phyloP scores from a whole-genome alignment of 768 basidiomycete species.

The Leccinum pellstonianum region DNA sequence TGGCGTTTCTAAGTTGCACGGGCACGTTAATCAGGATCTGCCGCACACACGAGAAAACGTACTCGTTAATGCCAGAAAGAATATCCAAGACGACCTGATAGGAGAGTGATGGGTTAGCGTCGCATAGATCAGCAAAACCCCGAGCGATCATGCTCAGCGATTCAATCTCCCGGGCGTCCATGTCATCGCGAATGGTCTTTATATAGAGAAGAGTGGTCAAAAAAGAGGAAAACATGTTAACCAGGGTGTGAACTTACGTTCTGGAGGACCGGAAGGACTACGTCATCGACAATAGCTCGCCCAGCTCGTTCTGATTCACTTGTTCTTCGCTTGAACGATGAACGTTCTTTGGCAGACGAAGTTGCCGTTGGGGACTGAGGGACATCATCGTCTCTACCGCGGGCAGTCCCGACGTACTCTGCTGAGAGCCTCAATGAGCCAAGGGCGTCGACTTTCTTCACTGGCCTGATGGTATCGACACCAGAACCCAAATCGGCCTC shows the following conservation, averaged over 20 bases:
- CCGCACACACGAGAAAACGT: conserved; percentile 32
- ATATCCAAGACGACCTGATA: conserved; percentile 90
- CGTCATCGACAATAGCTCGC: conserved; percentile 70
- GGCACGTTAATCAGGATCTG: conserved; percentile 6
- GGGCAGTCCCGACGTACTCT: conserved; percentile 76
- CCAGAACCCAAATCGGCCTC: conserved; percentile 87
- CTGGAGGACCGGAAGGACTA: conserved; percentile 76
- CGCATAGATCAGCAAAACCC: conserved; percentile 85
- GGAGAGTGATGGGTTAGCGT: conserved; percentile 79
- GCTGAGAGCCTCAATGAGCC: conserved; percentile 75
- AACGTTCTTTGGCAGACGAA: conserved; percentile 42
- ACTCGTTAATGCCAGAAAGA: conserved; percentile 90
- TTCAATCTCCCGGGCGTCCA: conserved; percentile 87
- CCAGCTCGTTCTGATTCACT: conserved; percentile 70
- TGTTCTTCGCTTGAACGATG: conserved; percentile 45
- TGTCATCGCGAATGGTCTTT: conserved; percentile 76
- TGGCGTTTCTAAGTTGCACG: conserved; percentile 54
- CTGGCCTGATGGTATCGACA: conserved; percentile 86
- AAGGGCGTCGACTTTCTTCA: conserved; percentile 85
- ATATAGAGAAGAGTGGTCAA: conserved; percentile 6
- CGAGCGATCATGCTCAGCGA: conserved; percentile 85
- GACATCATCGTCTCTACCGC: conserved; percentile 52
- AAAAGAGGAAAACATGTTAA: background rate
- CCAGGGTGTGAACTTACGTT: conserved; percentile 48
- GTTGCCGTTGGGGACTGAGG: conserved; percentile 40